Conservation (phyloP, 164 flowering plant genomes). For the Vitis rupestris region DNA sequence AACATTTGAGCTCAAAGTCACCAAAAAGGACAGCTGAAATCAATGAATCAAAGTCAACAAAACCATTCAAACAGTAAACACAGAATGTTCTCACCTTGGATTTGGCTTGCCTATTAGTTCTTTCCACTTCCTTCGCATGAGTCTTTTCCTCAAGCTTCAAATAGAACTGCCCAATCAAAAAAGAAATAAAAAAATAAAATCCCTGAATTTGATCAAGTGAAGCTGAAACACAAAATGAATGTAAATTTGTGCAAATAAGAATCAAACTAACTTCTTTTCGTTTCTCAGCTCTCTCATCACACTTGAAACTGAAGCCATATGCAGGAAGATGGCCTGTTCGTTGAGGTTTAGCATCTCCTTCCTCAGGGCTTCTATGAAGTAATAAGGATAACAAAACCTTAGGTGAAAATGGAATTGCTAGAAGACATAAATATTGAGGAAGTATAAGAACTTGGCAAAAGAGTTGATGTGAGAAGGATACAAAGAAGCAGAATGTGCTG, state of each 20-base stretch:
- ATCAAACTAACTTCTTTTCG: slow-evolving; percentile 14
- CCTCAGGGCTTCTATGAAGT: slow-evolving; percentile 4
- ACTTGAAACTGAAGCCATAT: slow-evolving; percentile 10
- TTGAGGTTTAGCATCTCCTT: slow-evolving; percentile 4
- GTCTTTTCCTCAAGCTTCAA: slow-evolving; percentile 12
- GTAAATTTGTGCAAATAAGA: background rate
- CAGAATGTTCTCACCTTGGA: slow-evolving; percentile 1
- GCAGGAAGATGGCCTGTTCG: slow-evolving; percentile 1
- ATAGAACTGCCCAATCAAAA: slow-evolving; percentile 10
- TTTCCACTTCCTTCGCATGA: slow-evolving; percentile 12
- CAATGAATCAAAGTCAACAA: background rate
- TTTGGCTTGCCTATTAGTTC: slow-evolving; percentile 6
- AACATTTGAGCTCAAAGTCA: background rate
- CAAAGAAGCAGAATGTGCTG: too few species aligned
- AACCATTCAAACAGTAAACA: background rate
- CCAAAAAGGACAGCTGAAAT: background rate
- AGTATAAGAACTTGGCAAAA: too few species aligned
- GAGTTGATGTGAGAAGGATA: too few species aligned
- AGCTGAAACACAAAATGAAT: too few species aligned
- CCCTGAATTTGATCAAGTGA: background rate
- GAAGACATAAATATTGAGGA: too few species aligned
- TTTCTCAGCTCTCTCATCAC: slow-evolving; percentile 14
- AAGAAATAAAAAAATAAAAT: background rate
- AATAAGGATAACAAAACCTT: background rate
- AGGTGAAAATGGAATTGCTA: too few species aligned